These are phyloP conservation scores for Sordariomycetes sp. DNA, from an alignment of 2,329 filamentous ascomycete genomes.

Conservation along the genomic window DNA sequence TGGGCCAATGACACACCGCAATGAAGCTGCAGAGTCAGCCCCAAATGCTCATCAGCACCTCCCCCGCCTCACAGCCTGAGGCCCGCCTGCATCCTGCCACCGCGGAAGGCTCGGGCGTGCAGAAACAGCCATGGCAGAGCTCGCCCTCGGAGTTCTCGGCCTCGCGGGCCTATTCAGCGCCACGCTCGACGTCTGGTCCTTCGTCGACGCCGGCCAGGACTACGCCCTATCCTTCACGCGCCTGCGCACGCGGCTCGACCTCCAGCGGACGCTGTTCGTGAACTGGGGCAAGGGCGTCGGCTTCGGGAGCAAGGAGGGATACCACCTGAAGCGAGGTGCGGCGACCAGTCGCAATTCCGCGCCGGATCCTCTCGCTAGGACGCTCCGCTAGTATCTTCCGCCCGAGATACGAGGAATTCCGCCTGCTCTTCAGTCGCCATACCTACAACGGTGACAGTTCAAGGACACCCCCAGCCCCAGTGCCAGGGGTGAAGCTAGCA, in stretches of 20 bases:
- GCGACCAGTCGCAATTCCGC: not conserved
- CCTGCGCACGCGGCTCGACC: constrained; percentile 2
- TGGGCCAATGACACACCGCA: no score
- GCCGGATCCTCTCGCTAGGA: not conserved
- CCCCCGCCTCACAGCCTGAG: no score
- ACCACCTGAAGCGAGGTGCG: not conserved
- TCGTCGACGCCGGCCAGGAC: constrained; percentile 5
- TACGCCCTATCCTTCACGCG: not conserved
- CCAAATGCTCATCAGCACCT: no score
- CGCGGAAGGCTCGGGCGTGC: no score
- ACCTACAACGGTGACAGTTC: not conserved
- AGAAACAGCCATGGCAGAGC: constrained; percentile 1
- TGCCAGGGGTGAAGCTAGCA: not conserved
- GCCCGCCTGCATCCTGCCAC: no score
- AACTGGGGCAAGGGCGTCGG: constrained; percentile 6
- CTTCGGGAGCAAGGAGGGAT: constrained; percentile 1
- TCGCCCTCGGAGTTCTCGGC: constrained; percentile 1
- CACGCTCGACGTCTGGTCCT: constrained; percentile 3
- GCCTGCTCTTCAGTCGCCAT: not conserved
- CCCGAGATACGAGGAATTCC: not conserved
- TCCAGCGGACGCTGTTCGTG: constrained; percentile 4
- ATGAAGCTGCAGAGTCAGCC: no score
- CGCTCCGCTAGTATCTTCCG: not conserved
- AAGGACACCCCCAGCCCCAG: not conserved
- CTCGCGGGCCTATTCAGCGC: constrained; percentile 4